A percentile compares a stretch with the other conserved stretches of the same genome.
phyloP scores from a whole-genome alignment of 441 rosid genomes.

The Jatropha podagrica region DNA sequence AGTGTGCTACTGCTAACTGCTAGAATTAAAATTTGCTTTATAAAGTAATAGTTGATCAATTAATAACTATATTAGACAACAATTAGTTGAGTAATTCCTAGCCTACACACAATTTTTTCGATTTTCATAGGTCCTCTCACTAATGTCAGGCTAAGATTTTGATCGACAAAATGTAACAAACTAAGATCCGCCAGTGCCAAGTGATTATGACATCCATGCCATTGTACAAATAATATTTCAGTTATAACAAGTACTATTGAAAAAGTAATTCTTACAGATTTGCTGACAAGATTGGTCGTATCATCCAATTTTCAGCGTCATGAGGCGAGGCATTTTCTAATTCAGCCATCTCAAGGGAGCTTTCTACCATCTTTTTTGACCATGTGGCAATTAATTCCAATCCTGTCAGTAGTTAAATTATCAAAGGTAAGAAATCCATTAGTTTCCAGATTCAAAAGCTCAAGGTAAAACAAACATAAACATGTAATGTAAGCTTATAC shows the following conservation, averaged over 20 bases:
- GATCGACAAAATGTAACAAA: background rate
- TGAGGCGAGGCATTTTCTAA: slow-evolving; percentile 91
- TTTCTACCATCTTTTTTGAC: slow-evolving; percentile 74
- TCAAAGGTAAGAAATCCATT: slow-evolving; percentile 17
- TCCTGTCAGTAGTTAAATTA: slow-evolving; percentile 48
- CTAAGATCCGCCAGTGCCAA: slow-evolving; percentile 4
- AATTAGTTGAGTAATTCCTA: background rate
- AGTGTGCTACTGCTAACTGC: background rate
- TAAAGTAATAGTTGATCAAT: background rate
- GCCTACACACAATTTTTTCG: background rate
- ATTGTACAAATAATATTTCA: background rate
- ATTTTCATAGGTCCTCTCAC: background rate
- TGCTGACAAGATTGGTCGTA: slow-evolving; percentile 63
- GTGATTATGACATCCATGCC: background rate
- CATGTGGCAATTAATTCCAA: slow-evolving; percentile 72
- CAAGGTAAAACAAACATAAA: background rate
- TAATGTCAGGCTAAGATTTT: background rate
- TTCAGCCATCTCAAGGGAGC: slow-evolving; percentile 96
- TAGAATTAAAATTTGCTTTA: background rate
- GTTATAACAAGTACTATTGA: background rate
- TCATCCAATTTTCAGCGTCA: slow-evolving; percentile 88
- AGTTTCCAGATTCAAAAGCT: background rate
- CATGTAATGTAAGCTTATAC: slow-evolving; percentile 2
- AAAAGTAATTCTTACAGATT: slow-evolving; percentile 55
- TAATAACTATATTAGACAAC: background rate